A percentile compares a stretch with the other conserved stretches of the same genome.
Evolutionary conservation across 768 basidiomycete species (phyloP).

Genomic region (Tylopilus subfusipes): DNA sequence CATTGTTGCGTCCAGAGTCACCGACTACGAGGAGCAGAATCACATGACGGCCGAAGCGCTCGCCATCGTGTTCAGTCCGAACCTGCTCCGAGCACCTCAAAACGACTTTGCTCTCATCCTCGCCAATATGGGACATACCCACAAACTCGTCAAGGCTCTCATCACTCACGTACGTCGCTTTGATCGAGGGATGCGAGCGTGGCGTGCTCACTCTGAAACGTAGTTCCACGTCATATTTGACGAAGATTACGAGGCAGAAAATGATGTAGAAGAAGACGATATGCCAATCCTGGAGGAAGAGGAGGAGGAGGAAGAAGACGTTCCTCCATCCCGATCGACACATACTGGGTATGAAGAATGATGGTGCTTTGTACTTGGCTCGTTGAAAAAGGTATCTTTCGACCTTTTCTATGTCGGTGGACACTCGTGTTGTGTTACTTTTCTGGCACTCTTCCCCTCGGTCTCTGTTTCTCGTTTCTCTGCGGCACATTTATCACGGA

Average conservation of each 20-base stretch:
- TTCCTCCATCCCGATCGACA: constrained; percentile 26
- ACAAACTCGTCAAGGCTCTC: constrained; percentile 71
- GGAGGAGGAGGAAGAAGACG: constrained; percentile 44
- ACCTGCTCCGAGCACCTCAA: constrained; percentile 70
- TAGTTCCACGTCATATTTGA: constrained; percentile 73
- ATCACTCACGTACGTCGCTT: constrained; percentile 63
- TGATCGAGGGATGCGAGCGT: background rate
- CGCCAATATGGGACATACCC: constrained; percentile 74
- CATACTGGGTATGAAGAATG: constrained; percentile 22
- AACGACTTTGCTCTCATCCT: constrained; percentile 76
- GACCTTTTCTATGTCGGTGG: constrained; percentile 11
- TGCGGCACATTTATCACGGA: constrained; percentile 32
- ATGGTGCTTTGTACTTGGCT: constrained; percentile 13
- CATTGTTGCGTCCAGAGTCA: constrained; percentile 49
- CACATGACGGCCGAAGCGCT: constrained; percentile 87
- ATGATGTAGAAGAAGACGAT: constrained; percentile 61
- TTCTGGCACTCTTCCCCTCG: constrained; percentile 2
- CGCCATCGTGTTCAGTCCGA: constrained; percentile 84
- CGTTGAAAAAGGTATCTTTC: constrained; percentile 11
- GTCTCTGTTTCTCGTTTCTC: background rate
- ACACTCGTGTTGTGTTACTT: constrained; percentile 27
- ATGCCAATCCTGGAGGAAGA: constrained; percentile 64
- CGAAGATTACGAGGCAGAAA: constrained; percentile 54
- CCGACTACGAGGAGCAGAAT: constrained; percentile 83
- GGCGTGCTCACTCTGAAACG: constrained; percentile 4